phyloP scores from a whole-genome alignment of 768 basidiomycete species.

The Daedalea quercina region DNA sequence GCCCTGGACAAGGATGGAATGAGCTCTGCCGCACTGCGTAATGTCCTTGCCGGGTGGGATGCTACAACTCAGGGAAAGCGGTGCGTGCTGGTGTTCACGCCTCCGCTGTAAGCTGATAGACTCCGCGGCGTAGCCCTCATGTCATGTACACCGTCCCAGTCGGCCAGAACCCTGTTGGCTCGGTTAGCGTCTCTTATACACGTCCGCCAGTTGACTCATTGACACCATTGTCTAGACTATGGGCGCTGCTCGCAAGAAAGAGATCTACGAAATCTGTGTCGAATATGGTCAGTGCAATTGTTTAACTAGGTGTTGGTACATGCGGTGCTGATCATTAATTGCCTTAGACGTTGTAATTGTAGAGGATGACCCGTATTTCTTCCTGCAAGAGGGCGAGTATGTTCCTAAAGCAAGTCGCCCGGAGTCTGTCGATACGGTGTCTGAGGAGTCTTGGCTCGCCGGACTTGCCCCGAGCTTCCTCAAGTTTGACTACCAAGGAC shows the following conservation, averaged over 20 bases:
- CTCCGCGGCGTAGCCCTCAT: constrained; percentile 42
- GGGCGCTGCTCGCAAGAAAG: constrained; percentile 57
- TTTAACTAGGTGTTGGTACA: too few species aligned
- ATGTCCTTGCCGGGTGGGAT: constrained; percentile 63
- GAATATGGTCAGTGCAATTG: constrained; percentile 62
- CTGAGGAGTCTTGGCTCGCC: constrained; percentile 41
- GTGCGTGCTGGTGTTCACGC: constrained; percentile 24
- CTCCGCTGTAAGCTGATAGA: neutral
- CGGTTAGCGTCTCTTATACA: constrained; percentile 32
- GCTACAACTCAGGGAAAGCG: constrained; percentile 45
- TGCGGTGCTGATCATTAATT: neutral
- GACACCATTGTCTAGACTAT: too few species aligned
- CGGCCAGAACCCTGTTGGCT: constrained; percentile 82
- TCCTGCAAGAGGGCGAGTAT: constrained; percentile 60
- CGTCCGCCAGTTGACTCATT: neutral
- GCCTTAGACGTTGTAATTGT: constrained; percentile 63
- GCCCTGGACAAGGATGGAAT: constrained; percentile 71
- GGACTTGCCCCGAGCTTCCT: constrained; percentile 58
- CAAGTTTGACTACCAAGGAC: constrained; percentile 72
- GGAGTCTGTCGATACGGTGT: constrained; percentile 21
- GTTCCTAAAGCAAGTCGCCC: constrained; percentile 33
- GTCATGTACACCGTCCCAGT: constrained; percentile 72
- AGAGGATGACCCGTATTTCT: constrained; percentile 82
- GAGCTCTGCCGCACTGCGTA: constrained; percentile 51
- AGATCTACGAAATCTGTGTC: constrained; percentile 76